Evolutionary conservation across 345 rosid genomes (phyloP), one percentile per base, ranked within the genome.

Genomic region (Rhodomyrtus tomentosa): DNA sequence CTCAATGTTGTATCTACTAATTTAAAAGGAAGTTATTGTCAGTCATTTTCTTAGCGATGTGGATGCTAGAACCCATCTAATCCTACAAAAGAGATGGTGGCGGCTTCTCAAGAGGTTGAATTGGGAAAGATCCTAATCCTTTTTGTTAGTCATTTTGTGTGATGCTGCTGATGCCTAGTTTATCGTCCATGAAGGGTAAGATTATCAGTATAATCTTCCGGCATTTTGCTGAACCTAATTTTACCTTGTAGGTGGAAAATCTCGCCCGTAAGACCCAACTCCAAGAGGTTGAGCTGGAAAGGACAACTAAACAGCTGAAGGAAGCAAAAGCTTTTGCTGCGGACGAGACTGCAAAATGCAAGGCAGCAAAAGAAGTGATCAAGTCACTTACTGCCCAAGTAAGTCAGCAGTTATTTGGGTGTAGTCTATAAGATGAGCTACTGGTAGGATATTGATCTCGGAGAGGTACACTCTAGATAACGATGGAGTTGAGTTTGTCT

Each of bases 291-390:
- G 99, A 98, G 88, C 91, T 98, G 86, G 98, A 98, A 91, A 93
- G 94, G 90, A 93, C 94, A 85, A 90, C 95, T 82, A 96, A 95
- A 87, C 96, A 93, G 85, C 92, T 98, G 86, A 93, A 93, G 86
- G 99, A 98, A 90, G 97, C 98, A 50, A 89, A 93, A 83, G 91
- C 94, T 86, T 89, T 94, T 50, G 96, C 99, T 53, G 95, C 89
- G 81, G 99, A 96, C 84, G 99, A 98, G 92, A 90, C 98, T 49
- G 91, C 92, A 74, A 96, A 94, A 91, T 95, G 99, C 93, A 95
- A 95, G 88, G 99, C 98, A 81, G 99, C 99, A 82, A 98, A 98
- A 86, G 99, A 98, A 93, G 99, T 98, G 86, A 98, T 98, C 91
- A 98, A 94, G 92, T 95, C 99, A 3, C 95, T 96, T 72, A 98